A percentile compares a stretch with the other conserved stretches of the same genome.
These are phyloP conservation scores for Eucalyptus fibrosa DNA, from an alignment of 345 rosid species.

Conservation along the genomic window DNA sequence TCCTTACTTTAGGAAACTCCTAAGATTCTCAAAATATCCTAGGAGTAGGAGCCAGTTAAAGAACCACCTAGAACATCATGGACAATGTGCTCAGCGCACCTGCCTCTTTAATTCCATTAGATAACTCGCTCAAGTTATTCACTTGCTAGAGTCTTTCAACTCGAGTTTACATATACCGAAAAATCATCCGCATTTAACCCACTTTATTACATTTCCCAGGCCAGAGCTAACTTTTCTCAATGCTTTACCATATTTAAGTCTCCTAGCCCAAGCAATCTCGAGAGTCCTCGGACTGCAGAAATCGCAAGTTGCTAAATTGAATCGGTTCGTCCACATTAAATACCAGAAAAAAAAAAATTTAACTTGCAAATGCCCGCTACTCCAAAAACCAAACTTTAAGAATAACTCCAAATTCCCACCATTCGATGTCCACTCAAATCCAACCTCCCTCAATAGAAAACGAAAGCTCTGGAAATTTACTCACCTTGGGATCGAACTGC, in stretches of 20 bases:
- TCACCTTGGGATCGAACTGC: constrained; percentile 90
- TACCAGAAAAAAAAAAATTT: background rate
- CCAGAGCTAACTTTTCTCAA: background rate
- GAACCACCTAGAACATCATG: background rate
- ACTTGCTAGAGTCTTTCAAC: background rate
- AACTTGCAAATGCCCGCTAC: background rate
- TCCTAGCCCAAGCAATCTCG: background rate
- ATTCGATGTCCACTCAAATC: background rate
- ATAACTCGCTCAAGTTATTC: background rate
- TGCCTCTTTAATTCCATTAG: background rate
- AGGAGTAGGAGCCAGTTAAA: background rate
- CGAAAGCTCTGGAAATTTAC: background rate
- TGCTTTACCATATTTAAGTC: background rate
- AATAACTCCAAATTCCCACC: background rate
- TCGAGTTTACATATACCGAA: background rate
- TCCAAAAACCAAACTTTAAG: background rate
- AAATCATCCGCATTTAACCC: background rate
- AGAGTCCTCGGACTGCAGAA: background rate
- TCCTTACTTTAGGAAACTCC: background rate
- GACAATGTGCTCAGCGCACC: background rate
- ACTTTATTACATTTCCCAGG: background rate
- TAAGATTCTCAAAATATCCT: background rate
- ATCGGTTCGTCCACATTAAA: background rate
- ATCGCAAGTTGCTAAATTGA: background rate
- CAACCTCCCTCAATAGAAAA: background rate